Evolutionary conservation across 2,329 filamentous ascomycete genomes (phyloP).

Genomic region (Ophiostoma angusticollis): DNA sequence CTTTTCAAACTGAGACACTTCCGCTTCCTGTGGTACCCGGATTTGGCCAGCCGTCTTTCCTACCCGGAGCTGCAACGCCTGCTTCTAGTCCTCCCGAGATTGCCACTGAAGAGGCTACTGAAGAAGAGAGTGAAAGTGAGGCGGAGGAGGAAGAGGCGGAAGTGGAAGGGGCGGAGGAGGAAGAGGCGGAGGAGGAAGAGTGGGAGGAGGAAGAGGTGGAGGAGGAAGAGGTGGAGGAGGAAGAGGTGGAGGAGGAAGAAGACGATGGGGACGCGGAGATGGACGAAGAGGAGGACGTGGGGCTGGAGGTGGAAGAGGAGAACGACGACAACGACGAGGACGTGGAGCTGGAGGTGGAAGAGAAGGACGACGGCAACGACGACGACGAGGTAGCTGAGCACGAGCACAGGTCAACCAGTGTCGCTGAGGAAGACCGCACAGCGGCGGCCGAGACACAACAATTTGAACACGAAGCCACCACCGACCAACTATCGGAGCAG

Average conservation of each 20-base stretch:
- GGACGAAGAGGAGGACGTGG: background rate
- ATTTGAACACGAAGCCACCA: background rate
- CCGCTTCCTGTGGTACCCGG: slow-evolving; percentile 1
- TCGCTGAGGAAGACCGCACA: too few species aligned
- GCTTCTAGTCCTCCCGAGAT: background rate
- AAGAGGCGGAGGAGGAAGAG: background rate
- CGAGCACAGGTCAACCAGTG: background rate
- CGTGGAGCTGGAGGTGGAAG: background rate
- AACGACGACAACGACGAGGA: slow-evolving; percentile 1
- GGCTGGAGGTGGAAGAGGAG: slow-evolving; percentile 3
- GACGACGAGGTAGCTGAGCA: slow-evolving; percentile 1
- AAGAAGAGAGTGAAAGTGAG: background rate
- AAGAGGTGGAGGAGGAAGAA: background rate
- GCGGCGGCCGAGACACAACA: background rate
- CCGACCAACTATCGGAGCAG: too few species aligned
- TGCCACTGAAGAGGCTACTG: background rate
- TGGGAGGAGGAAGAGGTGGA: slow-evolving; percentile 1
- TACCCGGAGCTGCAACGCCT: slow-evolving; percentile 8
- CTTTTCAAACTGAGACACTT: background rate
- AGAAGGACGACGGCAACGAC: background rate
- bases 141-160: slow-evolving; percentile 5
- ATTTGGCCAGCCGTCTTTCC: slow-evolving; percentile 3
- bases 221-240: slow-evolving; percentile 4
- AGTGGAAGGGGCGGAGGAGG: slow-evolving; percentile 1
- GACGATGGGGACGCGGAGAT: slow-evolving; percentile 1